Percentiles rank a stretch among this genome's conserved stretches.
phyloP scores from a whole-genome alignment of 1,284 basidiomycete genomes.

The Cutaneotrichosporon dermatis region DNA sequence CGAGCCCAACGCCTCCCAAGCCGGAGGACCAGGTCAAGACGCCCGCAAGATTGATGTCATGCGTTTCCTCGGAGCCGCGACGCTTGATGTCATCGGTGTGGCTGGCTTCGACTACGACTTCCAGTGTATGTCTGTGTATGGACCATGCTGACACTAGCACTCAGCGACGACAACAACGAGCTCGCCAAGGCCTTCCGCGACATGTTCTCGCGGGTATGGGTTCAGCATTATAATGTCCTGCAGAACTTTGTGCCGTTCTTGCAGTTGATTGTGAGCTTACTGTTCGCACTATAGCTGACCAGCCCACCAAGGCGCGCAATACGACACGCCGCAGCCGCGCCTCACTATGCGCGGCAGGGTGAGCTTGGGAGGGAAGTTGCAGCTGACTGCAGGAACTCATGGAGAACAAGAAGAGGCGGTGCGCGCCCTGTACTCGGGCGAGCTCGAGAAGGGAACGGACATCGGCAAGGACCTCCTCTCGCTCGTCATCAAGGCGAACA shows the following conservation, averaged over 20 bases:
- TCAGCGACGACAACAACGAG: slow-evolving; percentile 28
- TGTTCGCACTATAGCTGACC: too few species aligned
- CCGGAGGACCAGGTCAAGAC: slow-evolving; percentile 7
- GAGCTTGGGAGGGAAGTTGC: not conserved
- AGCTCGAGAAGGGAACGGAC: slow-evolving; percentile 51
- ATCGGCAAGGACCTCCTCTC: slow-evolving; percentile 49
- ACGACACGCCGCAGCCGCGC: not conserved
- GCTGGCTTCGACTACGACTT: slow-evolving; percentile 63
- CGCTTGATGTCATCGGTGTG: slow-evolving; percentile 63
- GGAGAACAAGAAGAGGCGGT: slow-evolving; percentile 52
- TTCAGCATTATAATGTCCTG: slow-evolving; percentile 57
- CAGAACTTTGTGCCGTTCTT: slow-evolving; percentile 61
- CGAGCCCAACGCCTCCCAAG: slow-evolving; percentile 13
- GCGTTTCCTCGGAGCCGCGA: slow-evolving; percentile 59
- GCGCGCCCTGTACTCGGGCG: slow-evolving; percentile 16
- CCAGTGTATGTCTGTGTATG: slow-evolving; percentile 3
- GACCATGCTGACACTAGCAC: not conserved
- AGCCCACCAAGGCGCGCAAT: not conserved
- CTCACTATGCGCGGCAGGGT: slow-evolving; percentile 4
- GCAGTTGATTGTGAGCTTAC: slow-evolving; percentile 43
- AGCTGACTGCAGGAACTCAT: slow-evolving; percentile 51
- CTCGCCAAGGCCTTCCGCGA: slow-evolving; percentile 33
- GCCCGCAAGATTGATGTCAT: slow-evolving; percentile 53
- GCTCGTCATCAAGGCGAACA: slow-evolving; percentile 61
- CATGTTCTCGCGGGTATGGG: slow-evolving; percentile 4